Evolutionary conservation across 257 asterid species (phyloP).

Genomic region (Phtheirospermum japonicum): DNA sequence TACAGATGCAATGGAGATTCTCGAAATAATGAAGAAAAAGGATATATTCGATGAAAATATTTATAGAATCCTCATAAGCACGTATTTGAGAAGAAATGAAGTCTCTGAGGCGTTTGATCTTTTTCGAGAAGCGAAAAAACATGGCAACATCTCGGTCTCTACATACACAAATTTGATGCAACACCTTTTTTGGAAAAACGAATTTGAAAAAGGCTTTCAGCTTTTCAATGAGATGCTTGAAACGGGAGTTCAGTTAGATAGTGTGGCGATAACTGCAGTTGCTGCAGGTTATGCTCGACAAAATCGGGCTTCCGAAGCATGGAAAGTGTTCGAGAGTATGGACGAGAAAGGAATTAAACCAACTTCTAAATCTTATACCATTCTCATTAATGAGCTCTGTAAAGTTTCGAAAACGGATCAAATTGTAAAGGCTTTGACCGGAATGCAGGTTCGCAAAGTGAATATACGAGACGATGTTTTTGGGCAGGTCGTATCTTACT

Average conservation of each 20-base stretch:
- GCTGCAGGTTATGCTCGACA: conserved; percentile 58
- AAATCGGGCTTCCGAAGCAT: conserved; percentile 57
- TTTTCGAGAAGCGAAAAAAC: conserved; percentile 48
- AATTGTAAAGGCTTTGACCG: conserved; percentile 48
- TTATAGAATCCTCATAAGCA: conserved; percentile 46
- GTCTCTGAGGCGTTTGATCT: conserved; percentile 49
- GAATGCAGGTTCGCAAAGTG: conserved; percentile 41
- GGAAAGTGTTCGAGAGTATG: conserved; percentile 54
- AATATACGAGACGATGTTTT: conserved; percentile 42
- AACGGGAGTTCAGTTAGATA: conserved; percentile 50
- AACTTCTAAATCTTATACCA: conserved; percentile 41
- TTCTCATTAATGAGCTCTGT: conserved; percentile 64
- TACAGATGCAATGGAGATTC: conserved; percentile 71
- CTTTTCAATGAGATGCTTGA: conserved; percentile 65
- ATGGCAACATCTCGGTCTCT: conserved; percentile 45
- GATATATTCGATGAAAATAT: conserved; percentile 38
- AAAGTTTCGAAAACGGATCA: conserved; percentile 62
- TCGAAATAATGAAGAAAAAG: conserved; percentile 69
- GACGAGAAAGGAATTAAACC: conserved; percentile 52
- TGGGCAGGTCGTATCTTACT: conserved; percentile 37
- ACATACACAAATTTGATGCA: conserved; percentile 68
- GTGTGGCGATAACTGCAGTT: conserved; percentile 61
- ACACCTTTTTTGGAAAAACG: conserved; percentile 51
- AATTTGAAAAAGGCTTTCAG: conserved; percentile 56
- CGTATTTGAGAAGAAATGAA: conserved; percentile 57